Conservation (phyloP, 495 filamentous ascomycete species). For the Tuber umbilicatum region DNA sequence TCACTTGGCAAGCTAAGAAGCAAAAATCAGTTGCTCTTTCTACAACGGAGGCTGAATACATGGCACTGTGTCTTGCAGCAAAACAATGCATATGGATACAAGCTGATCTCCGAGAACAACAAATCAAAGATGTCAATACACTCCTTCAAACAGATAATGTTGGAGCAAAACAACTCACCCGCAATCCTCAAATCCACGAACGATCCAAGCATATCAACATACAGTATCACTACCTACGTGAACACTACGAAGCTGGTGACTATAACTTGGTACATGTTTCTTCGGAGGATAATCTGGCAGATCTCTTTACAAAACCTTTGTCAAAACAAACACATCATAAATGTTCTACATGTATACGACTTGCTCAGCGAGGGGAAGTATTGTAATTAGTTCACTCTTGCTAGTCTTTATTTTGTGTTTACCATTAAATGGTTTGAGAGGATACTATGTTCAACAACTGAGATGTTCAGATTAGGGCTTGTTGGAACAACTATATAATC, state of each 20-base stretch:
- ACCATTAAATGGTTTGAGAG: too few relatives aligned
- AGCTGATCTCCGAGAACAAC: not conserved
- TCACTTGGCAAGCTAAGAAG: slow-evolving; percentile 9
- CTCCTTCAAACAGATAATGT: slow-evolving; percentile 6
- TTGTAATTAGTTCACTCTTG: too few relatives aligned
- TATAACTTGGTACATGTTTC: slow-evolving; percentile 1
- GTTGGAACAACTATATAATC: too few relatives aligned
- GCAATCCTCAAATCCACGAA: slow-evolving; percentile 8
- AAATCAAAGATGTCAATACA: not conserved
- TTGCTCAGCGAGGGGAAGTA: too few relatives aligned
- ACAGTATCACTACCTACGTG: not conserved
- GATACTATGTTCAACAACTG: too few relatives aligned
- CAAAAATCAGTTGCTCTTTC: slow-evolving; percentile 9
- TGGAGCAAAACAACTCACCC: not conserved
- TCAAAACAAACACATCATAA: too few relatives aligned
- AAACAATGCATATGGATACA: slow-evolving; percentile 18
- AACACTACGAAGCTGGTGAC: not conserved
- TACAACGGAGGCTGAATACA: slow-evolving; percentile 15
- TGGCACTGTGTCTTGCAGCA: slow-evolving; percentile 5
- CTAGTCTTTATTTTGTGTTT: too few relatives aligned
- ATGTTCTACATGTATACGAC: too few relatives aligned
- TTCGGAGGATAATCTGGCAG: slow-evolving; percentile 10
- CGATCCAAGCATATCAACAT: slow-evolving; percentile 15
- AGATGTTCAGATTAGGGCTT: too few relatives aligned
- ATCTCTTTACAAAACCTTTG: slow-evolving; percentile 4